Conservation (phyloP, 345 rosid species). For the Punica granatum region DNA sequence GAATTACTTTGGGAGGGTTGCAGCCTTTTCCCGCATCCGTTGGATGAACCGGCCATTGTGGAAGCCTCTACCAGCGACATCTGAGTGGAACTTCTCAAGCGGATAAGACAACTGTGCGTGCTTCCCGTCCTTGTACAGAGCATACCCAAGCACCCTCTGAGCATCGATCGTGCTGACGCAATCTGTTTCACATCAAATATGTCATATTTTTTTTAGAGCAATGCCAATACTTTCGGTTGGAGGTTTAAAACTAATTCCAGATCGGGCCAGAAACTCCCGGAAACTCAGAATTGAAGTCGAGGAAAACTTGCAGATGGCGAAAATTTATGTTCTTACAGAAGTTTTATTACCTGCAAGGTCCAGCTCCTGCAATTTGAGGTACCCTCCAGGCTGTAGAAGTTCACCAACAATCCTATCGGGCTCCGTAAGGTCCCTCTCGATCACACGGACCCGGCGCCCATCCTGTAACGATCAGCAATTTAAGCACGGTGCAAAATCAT, state of each 20-base stretch:
- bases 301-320: not conserved
- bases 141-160: constrained; percentile 36
- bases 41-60: constrained; percentile 50
- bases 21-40: constrained; percentile 45
- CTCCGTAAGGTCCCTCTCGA: constrained; percentile 50
- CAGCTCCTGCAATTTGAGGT: constrained; percentile 42
- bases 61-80: constrained; percentile 41
- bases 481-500: not conserved
- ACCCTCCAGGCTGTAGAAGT: constrained; percentile 57
- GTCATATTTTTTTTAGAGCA: not conserved
- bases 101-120: constrained; percentile 32
- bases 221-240: not conserved
- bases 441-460: constrained; percentile 43
- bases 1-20: constrained; percentile 40
- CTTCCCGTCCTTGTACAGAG: constrained; percentile 38
- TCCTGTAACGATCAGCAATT: constrained; percentile 24
- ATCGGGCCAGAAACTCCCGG: not conserved
- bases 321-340: not conserved
- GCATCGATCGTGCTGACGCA: constrained; percentile 45
- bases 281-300: not conserved
- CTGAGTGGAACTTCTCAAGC: constrained; percentile 23
- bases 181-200: constrained; percentile 15
- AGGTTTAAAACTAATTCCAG: not conserved
- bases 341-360: constrained; percentile 40
- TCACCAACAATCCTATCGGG: constrained; percentile 61